A percentile compares a stretch with the other conserved stretches of the same genome.
phyloP scores from a whole-genome alignment of 371 early-diverging fungal species.

The Rhizopus sp. region DNA sequence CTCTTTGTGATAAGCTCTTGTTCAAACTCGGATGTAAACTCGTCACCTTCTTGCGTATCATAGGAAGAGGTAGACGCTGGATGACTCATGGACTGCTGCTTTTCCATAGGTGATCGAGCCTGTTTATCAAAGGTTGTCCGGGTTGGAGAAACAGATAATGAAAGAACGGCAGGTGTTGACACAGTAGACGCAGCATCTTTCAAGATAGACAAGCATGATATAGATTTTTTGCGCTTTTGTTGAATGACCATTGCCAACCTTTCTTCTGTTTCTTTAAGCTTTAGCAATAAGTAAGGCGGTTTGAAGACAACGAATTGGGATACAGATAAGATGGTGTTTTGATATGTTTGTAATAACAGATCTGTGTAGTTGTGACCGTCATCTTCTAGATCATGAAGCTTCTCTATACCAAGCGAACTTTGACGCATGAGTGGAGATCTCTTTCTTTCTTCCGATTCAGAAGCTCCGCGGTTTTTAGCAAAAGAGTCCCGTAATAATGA shows the following conservation, averaged over 20 bases:
- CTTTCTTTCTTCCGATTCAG: slow-evolving; percentile 14
- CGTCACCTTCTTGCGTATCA: slow-evolving; percentile 4
- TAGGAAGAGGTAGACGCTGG: neutral
- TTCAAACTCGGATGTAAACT: slow-evolving; percentile 29
- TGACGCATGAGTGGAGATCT: slow-evolving; percentile 13
- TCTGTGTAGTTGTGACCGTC: slow-evolving; percentile 25
- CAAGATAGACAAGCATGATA: slow-evolving; percentile 12
- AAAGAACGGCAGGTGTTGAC: slow-evolving; percentile 1
- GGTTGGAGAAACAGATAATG: slow-evolving; percentile 29
- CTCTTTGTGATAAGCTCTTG: slow-evolving; percentile 54
- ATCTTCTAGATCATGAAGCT: slow-evolving; percentile 8
- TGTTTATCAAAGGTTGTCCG: slow-evolving; percentile 29
- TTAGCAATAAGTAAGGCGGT: slow-evolving; percentile 78
- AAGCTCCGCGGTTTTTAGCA: slow-evolving; percentile 42
- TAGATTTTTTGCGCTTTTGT: slow-evolving; percentile 20
- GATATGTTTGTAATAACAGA: slow-evolving; percentile 49
- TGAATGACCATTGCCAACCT: slow-evolving; percentile 29
- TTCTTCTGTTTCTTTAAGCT: slow-evolving; percentile 67
- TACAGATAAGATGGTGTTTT: slow-evolving; percentile 76
- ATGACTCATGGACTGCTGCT: neutral
- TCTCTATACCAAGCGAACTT: neutral
- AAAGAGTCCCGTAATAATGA: slow-evolving; percentile 65
- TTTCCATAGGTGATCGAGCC: neutral
- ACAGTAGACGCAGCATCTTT: slow-evolving; percentile 5
- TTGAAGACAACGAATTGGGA: slow-evolving; percentile 86